These are phyloP conservation scores for Aureobasidium sp. DNA, from an alignment of 2,329 filamentous ascomycete species.

Conservation along the genomic window DNA sequence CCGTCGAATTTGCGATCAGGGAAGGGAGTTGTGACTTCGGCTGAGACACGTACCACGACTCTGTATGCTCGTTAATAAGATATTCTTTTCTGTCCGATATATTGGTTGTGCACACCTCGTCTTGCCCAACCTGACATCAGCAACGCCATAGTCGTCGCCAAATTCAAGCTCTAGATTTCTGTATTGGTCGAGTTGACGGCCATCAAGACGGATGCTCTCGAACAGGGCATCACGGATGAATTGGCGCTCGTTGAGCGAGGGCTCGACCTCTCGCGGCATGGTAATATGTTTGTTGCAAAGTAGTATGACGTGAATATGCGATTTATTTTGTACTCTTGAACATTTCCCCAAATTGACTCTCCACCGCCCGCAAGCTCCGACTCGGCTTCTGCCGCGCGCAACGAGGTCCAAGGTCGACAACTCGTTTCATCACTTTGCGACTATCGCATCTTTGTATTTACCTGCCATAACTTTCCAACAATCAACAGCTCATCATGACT, in stretches of 20 bases:
- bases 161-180: slow-evolving; percentile 71
- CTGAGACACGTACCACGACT: slow-evolving; percentile 75
- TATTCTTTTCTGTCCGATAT: not conserved
- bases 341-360: not conserved
- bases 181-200: slow-evolving; percentile 72
- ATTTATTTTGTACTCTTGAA: not conserved
- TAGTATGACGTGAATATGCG: slow-evolving; percentile 4
- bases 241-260: slow-evolving; percentile 78
- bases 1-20: slow-evolving; percentile 90
- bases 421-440: not conserved
- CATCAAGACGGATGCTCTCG: slow-evolving; percentile 76
- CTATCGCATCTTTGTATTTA: not conserved
- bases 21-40: slow-evolving; percentile 79
- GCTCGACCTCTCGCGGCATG: slow-evolving; percentile 84
- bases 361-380: not conserved
- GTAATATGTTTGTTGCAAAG: not conserved
- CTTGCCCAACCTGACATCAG: slow-evolving; percentile 80
- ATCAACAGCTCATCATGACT: slow-evolving; percentile 34
- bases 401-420: not conserved
- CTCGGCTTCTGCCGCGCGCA: not conserved
- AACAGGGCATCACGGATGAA: slow-evolving; percentile 80
- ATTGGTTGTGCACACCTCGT: slow-evolving; percentile 57
- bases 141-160: slow-evolving; percentile 84
- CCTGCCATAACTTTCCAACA: not conserved
- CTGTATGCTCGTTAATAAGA: slow-evolving; percentile 40